phyloP scores from a whole-genome alignment of 2,329 filamentous ascomycete species.

The Alternaria sp. region DNA sequence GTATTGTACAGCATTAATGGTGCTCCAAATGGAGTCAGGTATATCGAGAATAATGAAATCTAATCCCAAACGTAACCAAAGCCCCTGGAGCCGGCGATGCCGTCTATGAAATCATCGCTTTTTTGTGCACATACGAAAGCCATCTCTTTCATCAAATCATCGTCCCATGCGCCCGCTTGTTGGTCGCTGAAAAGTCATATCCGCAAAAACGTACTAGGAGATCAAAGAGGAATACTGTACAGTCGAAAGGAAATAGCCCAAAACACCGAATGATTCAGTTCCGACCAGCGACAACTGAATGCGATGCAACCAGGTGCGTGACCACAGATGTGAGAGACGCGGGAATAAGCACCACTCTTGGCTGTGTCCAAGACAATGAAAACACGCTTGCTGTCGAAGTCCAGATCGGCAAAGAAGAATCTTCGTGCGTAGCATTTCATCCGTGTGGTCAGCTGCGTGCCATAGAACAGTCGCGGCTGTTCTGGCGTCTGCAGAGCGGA shows the following conservation, averaged over 20 bases:
- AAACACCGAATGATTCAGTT: conserved; percentile 11
- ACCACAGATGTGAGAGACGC: neutral
- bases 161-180: conserved; percentile 17
- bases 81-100: conserved; percentile 1
- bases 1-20: conserved; percentile 18
- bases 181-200: conserved; percentile 18
- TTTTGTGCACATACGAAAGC: conserved; percentile 19
- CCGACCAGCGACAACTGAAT: conserved; percentile 25
- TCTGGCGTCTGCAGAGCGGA: conserved; percentile 32
- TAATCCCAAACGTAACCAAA: conserved; percentile 8
- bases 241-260: conserved; percentile 4
- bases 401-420: conserved; percentile 11
- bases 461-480: conserved; percentile 27
- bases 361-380: neutral
- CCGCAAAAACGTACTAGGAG: neutral
- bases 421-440: conserved; percentile 16
- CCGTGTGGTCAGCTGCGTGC: conserved; percentile 18
- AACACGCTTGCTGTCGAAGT: neutral
- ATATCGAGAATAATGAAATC: conserved; percentile 9
- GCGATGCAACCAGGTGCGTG: conserved; percentile 7
- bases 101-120: conserved; percentile 17
- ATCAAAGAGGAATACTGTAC: conserved; percentile 14
- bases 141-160: conserved; percentile 22
- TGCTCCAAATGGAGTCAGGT: conserved; percentile 13
- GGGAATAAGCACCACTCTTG: conserved; percentile 7